Evolutionary conservation across 192 early-diverging fungal genomes (phyloP).

Genomic region (Linnemannia zychae): DNA sequence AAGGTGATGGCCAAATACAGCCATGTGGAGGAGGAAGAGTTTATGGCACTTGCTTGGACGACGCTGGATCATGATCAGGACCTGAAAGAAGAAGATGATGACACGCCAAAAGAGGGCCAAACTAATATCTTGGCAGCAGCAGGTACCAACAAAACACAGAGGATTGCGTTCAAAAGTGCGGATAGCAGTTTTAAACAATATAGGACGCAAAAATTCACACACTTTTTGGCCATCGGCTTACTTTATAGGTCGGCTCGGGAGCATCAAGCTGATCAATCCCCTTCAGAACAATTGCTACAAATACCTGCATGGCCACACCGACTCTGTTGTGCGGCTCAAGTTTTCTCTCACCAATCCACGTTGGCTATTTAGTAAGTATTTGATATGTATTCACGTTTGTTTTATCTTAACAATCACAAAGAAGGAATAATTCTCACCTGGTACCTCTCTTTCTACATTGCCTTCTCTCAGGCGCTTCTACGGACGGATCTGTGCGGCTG

Average conservation of each 20-base stretch:
- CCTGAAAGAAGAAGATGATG: not conserved
- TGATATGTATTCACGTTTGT: not conserved
- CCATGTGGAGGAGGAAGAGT: slow-evolving; percentile 62
- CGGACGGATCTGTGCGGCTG: slow-evolving; percentile 58
- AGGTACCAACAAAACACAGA: slow-evolving; percentile 18
- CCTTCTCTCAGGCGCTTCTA: slow-evolving; percentile 49
- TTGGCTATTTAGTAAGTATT: slow-evolving; percentile 62
- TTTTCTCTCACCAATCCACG: slow-evolving; percentile 60
- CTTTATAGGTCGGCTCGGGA: slow-evolving; percentile 59
- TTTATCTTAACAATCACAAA: not conserved
- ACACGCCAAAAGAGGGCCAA: slow-evolving; percentile 3
- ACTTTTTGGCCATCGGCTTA: not conserved
- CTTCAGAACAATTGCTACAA: slow-evolving; percentile 60
- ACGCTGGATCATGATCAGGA: slow-evolving; percentile 28
- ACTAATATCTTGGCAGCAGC: slow-evolving; percentile 58
- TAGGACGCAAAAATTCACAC: not conserved
- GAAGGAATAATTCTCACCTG: not conserved
- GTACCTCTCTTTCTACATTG: not conserved
- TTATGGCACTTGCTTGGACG: slow-evolving; percentile 66
- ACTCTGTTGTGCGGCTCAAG: slow-evolving; percentile 45
- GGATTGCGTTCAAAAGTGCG: too few species aligned
- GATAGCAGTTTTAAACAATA: not conserved
- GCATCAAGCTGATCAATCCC: slow-evolving; percentile 65
- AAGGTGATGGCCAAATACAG: slow-evolving; percentile 62
- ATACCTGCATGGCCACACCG: slow-evolving; percentile 62